Conservation (phyloP, 164 flowering plant species). For the Warburgia ugandensis region DNA sequence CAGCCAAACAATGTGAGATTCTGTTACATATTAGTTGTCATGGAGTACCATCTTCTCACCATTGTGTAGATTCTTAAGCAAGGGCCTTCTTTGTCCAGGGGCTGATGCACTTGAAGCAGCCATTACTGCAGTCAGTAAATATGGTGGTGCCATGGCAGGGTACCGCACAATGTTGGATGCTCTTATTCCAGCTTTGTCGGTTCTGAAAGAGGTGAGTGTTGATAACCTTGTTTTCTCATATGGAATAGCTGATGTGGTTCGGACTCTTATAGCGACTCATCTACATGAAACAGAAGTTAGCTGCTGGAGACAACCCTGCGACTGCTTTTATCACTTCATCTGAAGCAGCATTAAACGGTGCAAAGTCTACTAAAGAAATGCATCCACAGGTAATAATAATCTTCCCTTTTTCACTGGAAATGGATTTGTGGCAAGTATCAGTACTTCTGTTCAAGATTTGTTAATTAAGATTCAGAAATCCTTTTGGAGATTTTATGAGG, state of each 20-base stretch:
- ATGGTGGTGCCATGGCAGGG: slow-evolving; percentile 90
- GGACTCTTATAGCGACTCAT: not conserved
- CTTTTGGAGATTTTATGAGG: not conserved
- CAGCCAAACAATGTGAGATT: slow-evolving; percentile 65
- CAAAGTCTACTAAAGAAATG: slow-evolving; percentile 81
- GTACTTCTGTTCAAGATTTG: not conserved
- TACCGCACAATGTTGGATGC: slow-evolving; percentile 90
- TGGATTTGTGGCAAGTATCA: not conserved
- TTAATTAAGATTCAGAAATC: not conserved
- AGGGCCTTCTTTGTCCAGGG: slow-evolving; percentile 49
- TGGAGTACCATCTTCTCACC: not conserved
- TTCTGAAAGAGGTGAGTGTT: slow-evolving; percentile 57
- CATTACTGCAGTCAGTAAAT: slow-evolving; percentile 79
- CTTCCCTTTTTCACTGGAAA: not conserved
- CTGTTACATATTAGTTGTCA: not conserved
- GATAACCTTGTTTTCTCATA: not conserved
- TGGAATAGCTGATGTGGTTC: not conserved
- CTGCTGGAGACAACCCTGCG: slow-evolving; percentile 62
- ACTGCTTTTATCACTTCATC: slow-evolving; percentile 73
- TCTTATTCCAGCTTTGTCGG: slow-evolving; percentile 74
- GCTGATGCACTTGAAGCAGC: slow-evolving; percentile 76
- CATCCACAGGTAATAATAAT: slow-evolving; percentile 53
- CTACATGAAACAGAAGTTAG: slow-evolving; percentile 45
- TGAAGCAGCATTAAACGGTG: slow-evolving; percentile 81
- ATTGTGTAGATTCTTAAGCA: not conserved